phyloP scores from a whole-genome alignment of 371 early-diverging fungal species.

The Lichtheimia ramosa region DNA sequence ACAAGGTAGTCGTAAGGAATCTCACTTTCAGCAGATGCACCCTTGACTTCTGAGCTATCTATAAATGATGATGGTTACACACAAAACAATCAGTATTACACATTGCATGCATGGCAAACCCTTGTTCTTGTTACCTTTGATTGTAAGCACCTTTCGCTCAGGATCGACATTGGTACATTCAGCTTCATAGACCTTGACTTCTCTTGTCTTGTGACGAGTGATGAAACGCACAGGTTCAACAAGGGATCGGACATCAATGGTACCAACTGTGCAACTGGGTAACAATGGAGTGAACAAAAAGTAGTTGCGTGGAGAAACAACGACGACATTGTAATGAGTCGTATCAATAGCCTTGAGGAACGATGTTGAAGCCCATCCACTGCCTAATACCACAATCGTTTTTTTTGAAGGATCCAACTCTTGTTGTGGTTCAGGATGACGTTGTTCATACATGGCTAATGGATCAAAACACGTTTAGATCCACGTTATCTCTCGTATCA shows the following conservation, averaged over 20 bases:
- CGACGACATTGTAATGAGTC: slow-evolving; percentile 75
- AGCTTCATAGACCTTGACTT: slow-evolving; percentile 83
- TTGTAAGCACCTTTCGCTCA: slow-evolving; percentile 68
- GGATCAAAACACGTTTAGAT: slow-evolving; percentile 1
- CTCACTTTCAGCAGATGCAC: slow-evolving; percentile 52
- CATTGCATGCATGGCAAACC: not conserved
- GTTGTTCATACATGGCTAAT: slow-evolving; percentile 52
- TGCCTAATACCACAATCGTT: slow-evolving; percentile 81
- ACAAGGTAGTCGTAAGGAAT: slow-evolving; percentile 89
- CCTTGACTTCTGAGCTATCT: slow-evolving; percentile 77
- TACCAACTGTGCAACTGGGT: slow-evolving; percentile 85
- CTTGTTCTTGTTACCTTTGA: slow-evolving; percentile 53
- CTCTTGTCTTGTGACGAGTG: slow-evolving; percentile 81
- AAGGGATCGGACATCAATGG: slow-evolving; percentile 81
- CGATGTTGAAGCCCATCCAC: slow-evolving; percentile 88
- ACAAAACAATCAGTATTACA: not conserved
- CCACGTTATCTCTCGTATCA: not conserved
- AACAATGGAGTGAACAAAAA: slow-evolving; percentile 93
- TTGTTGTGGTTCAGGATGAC: slow-evolving; percentile 68
- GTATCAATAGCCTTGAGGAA: slow-evolving; percentile 78
- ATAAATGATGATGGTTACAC: slow-evolving; percentile 9
- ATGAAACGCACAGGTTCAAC: slow-evolving; percentile 87
- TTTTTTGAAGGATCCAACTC: slow-evolving; percentile 77
- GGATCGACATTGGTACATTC: slow-evolving; percentile 85
- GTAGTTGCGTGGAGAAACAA: slow-evolving; percentile 89